A percentile compares a stretch with the other conserved stretches of the same genome.
Conservation (phyloP, 2,329 filamentous ascomycete species). For the Raffaelea albimanens region DNA sequence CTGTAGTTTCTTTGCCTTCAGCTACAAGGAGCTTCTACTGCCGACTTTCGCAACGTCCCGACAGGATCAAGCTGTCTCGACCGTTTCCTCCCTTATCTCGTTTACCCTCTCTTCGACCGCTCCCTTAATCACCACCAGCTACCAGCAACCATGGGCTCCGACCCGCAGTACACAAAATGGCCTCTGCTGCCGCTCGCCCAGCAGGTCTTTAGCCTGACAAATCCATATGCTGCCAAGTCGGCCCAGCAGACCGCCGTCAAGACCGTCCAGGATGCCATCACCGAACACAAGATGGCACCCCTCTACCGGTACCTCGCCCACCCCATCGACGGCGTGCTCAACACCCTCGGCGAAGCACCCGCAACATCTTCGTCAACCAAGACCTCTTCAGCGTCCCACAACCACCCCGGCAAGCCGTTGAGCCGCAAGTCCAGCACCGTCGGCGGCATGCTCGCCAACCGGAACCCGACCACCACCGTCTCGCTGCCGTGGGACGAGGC, state of each 20-base stretch:
- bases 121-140: no score
- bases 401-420: slow-evolving; percentile 30
- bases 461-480: slow-evolving; percentile 52
- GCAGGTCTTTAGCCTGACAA: slow-evolving; percentile 80
- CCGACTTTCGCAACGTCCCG: no score
- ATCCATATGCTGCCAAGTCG: slow-evolving; percentile 58
- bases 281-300: slow-evolving; percentile 77
- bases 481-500: slow-evolving; percentile 85
- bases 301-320: slow-evolving; percentile 80
- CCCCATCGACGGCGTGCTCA: slow-evolving; percentile 73
- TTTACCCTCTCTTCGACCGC: neutral
- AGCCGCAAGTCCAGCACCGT: slow-evolving; percentile 61
- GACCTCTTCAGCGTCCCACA: slow-evolving; percentile 9
- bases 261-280: slow-evolving; percentile 71
- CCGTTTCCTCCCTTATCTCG: neutral
- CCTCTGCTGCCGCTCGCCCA: slow-evolving; percentile 73
- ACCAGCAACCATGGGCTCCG: slow-evolving; percentile 53
- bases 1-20: neutral
- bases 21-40: no score
- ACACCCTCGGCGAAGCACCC: slow-evolving; percentile 48
- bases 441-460: slow-evolving; percentile 62
- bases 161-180: slow-evolving; percentile 80
- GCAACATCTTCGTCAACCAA: neutral
- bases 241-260: slow-evolving; percentile 64
- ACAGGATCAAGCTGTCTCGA: no score